phyloP scores from a whole-genome alignment of 345 rosid species.

The Moringa oleifera region DNA sequence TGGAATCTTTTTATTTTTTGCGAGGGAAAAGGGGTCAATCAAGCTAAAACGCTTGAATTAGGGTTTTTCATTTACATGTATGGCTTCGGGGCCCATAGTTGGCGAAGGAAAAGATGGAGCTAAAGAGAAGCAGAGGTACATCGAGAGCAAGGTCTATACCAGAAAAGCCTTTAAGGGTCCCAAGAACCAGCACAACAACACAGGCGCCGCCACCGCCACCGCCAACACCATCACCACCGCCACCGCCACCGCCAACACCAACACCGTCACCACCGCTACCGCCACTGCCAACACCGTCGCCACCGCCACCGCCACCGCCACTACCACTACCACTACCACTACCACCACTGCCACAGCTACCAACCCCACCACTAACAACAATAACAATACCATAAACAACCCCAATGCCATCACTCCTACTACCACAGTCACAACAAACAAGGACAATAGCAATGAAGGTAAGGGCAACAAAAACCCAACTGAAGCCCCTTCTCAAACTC shows the following conservation, averaged over 20 bases:
- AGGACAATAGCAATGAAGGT: slow-evolving; percentile 1
- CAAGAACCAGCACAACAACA: slow-evolving; percentile 23
- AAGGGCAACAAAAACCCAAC: slow-evolving; percentile 23
- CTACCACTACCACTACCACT: not conserved
- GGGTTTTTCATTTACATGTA: slow-evolving; percentile 66
- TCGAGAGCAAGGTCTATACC: slow-evolving; percentile 63
- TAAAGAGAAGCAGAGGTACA: slow-evolving; percentile 59
- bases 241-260: slow-evolving; percentile 7
- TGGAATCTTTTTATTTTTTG: slow-evolving; percentile 1
- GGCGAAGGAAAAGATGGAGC: slow-evolving; percentile 59
- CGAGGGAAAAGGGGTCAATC: slow-evolving; percentile 6
- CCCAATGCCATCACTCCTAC: not conserved
- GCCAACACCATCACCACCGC: slow-evolving; percentile 11
- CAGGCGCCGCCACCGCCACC: slow-evolving; percentile 11
- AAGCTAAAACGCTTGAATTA: slow-evolving; percentile 18
- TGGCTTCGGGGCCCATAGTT: slow-evolving; percentile 87
- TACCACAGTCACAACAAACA: not conserved
- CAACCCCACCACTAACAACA: not conserved
- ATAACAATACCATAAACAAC: not conserved
- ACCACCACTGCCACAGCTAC: not conserved
- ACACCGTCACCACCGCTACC: not conserved
- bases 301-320: not conserved
- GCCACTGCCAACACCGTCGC: slow-evolving; percentile 1
- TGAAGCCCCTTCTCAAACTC: slow-evolving; percentile 28
- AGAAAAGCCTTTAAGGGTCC: slow-evolving; percentile 65